Evolutionary conservation across 2,329 filamentous ascomycete genomes (phyloP).

Genomic region (Talaromyces sp.): DNA sequence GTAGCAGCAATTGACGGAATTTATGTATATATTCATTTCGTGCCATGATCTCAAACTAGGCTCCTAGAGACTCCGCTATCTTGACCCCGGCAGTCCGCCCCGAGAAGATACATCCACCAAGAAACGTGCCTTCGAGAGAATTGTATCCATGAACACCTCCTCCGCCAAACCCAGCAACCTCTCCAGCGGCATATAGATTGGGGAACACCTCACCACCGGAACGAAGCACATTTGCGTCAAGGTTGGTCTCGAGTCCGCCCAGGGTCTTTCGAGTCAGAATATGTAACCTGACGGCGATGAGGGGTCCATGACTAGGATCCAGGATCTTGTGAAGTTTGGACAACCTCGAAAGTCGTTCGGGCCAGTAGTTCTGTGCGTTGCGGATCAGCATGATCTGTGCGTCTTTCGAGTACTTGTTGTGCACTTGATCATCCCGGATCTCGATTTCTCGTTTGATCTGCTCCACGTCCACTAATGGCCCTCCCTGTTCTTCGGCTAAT

Average conservation of each 20-base stretch:
- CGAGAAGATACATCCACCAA: slow-evolving; percentile 62
- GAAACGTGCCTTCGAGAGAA: slow-evolving; percentile 59
- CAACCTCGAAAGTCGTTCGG: slow-evolving; percentile 50
- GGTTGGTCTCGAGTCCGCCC: slow-evolving; percentile 58
- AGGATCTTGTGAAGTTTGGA: slow-evolving; percentile 53
- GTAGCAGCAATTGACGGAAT: too few species aligned
- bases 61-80: slow-evolving; percentile 30
- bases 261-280: slow-evolving; percentile 60
- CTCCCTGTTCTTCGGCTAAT: slow-evolving; percentile 45
- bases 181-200: slow-evolving; percentile 58
- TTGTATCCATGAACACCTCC: slow-evolving; percentile 62
- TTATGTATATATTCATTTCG: too few species aligned
- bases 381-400: slow-evolving; percentile 60
- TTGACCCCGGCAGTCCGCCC: slow-evolving; percentile 55
- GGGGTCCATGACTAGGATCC: slow-evolving; percentile 54
- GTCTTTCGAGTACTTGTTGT: slow-evolving; percentile 57
- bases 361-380: slow-evolving; percentile 55
- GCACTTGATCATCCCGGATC: slow-evolving; percentile 54
- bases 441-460: slow-evolving; percentile 49
- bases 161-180: slow-evolving; percentile 59
- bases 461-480: slow-evolving; percentile 48
- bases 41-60: too few species aligned
- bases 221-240: slow-evolving; percentile 54
- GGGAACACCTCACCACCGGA: slow-evolving; percentile 49
- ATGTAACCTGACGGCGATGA: slow-evolving; percentile 60